Evolutionary conservation across 352 stramenopile species (phyloP).

Genomic region (Blastocystis sp.): DNA sequence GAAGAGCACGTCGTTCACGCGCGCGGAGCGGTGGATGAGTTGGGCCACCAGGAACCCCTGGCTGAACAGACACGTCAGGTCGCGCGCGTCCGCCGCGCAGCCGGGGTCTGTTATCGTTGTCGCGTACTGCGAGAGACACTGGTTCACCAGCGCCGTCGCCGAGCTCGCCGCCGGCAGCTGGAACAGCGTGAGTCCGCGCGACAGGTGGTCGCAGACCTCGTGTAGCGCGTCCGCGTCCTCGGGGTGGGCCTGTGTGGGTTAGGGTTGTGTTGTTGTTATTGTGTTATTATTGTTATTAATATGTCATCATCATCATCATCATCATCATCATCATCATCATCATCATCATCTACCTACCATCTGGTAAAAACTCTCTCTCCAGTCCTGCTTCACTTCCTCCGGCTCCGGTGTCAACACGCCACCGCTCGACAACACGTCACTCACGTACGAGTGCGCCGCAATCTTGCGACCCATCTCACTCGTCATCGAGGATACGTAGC

Average conservation of each 20-base stretch:
- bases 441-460: conserved; percentile 10
- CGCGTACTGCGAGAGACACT: no score
- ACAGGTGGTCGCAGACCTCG: background rate
- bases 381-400: background rate
- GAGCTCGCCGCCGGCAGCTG: background rate
- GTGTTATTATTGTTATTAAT: no score
- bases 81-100: no score
- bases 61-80: no score
- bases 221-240: conserved; percentile 36
- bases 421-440: background rate
- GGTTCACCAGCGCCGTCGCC: background rate
- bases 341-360: background rate
- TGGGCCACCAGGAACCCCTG: no score
- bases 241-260: conserved; percentile 33
- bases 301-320: no score
- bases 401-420: background rate
- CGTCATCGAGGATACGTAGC: background rate
- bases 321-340: no score
- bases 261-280: no score
- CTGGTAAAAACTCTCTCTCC: background rate
- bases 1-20: no score
- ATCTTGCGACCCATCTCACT: conserved; percentile 24
- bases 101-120: no score
- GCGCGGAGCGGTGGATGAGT: no score
- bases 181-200: no score